Base-by-base conservation (phyloP, 805 yeast genomes). In the Lipomyces japonicus region DNA sequence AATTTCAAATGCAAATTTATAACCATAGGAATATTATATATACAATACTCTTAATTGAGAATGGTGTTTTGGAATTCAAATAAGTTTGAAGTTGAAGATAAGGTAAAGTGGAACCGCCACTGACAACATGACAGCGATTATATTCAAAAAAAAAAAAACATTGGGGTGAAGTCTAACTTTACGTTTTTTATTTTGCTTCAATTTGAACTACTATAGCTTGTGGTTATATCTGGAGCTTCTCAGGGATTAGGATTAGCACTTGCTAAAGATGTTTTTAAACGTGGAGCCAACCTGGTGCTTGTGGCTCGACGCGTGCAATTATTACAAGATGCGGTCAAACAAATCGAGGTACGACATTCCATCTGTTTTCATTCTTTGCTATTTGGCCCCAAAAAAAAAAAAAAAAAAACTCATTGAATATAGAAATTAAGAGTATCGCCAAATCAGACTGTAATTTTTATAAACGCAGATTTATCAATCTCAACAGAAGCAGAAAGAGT, bases 181-280 rank as follows among this genome's bases (percentile, higher is more conserved):
- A n/a, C n/a, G 37, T n/a, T 19, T 6, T 6, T 14, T 34, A n/a
- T 7, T 12, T 18, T 34, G 37, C 19, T 9, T n/a, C 7, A 18
- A 6, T 6, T 19, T 6, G 37, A 7, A 12, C 37, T 7, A 6
- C 19, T 24, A 77, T 76, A 59, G 63, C 64, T 77, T 1, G 89
- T 84, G 2, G 75, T 91, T 16, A 75, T 91, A n/a, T 79, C 95
- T 0, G 98, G 98, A 2, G 97, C 88, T 0, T 88, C 96, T 0
- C 98, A 91, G 63, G 98, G 98, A 0, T 71, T 91, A 1, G 98
- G 98, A 0, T 81, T 81, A 2, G 86, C 84, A 34, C 67, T 91
- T 49, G 95, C 95, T 0, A 70, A 71, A 37, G 73, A 76, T 48
- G 70, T 82, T 40, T 78, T 75, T 48, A 53, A 72, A 1, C 59